Evolutionary conservation across 1,284 basidiomycete genomes (phyloP).

Genomic region (Puccinia sorghi): DNA sequence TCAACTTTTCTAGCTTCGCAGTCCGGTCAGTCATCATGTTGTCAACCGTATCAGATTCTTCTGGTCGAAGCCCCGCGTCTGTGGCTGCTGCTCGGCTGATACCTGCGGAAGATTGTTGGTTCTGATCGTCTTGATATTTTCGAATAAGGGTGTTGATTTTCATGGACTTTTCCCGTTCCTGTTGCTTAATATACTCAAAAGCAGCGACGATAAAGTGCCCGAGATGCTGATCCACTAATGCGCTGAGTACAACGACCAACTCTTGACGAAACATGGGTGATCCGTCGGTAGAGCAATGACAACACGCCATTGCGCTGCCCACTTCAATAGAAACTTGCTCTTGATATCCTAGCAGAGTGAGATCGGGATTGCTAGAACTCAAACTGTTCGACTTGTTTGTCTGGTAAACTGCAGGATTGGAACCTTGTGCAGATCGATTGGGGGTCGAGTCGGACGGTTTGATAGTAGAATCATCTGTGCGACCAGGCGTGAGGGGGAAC

Average conservation of each 20-base stretch:
- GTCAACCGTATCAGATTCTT: constrained; percentile 5
- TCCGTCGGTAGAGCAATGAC: constrained; percentile 48
- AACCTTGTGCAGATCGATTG: neutral
- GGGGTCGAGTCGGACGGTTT: constrained; percentile 63
- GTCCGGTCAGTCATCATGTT: constrained; percentile 41
- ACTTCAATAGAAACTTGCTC: constrained; percentile 49
- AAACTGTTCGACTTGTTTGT: constrained; percentile 40
- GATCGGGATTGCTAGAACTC: constrained; percentile 36
- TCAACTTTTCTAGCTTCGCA: constrained; percentile 43
- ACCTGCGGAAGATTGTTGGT: neutral
- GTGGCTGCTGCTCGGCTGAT: neutral
- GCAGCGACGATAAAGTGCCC: constrained; percentile 49
- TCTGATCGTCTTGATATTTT: constrained; percentile 35
- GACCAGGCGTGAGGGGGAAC: neutral
- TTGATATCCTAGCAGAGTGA: constrained; percentile 39
- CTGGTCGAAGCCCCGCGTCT: neutral
- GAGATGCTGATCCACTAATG: constrained; percentile 47
- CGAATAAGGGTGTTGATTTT: constrained; percentile 21
- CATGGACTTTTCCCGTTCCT: constrained; percentile 28
- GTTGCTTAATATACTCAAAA: constrained; percentile 32
- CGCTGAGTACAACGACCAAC: constrained; percentile 47
- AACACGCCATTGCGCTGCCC: constrained; percentile 43
- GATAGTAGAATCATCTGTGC: constrained; percentile 35
- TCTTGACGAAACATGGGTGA: constrained; percentile 48
- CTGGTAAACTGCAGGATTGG: neutral